Percentiles rank a stretch among this genome's conserved stretches.
Evolutionary conservation across 768 basidiomycete species (phyloP).

Genomic region (Leucosporidium creatinivorum): DNA sequence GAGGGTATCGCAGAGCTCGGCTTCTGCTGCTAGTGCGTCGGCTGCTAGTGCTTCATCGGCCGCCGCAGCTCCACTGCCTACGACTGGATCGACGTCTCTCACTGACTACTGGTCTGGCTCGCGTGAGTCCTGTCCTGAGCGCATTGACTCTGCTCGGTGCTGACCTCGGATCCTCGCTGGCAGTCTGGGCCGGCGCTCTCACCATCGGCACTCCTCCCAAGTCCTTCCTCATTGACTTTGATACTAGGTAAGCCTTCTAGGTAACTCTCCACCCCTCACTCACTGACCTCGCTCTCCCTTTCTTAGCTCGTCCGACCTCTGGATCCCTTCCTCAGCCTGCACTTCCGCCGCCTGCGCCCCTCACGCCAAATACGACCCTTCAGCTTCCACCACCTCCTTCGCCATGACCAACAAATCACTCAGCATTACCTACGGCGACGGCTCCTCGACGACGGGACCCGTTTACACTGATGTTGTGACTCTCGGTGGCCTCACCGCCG

Average conservation of each 20-base stretch:
- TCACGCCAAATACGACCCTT: slow-evolving; percentile 43
- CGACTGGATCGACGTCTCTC: no score
- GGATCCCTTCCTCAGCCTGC: slow-evolving; percentile 31
- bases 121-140: no score
- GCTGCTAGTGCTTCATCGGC: no score
- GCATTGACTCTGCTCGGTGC: no score
- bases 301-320: slow-evolving; percentile 32
- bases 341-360: slow-evolving; percentile 39
- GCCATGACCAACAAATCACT: slow-evolving; percentile 41
- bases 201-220: slow-evolving; percentile 16
- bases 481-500: slow-evolving; percentile 47
- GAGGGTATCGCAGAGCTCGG: no score
- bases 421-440: slow-evolving; percentile 50
- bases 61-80: no score
- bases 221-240: slow-evolving; percentile 23
- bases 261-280: neutral
- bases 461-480: slow-evolving; percentile 49
- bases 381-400: slow-evolving; percentile 41
- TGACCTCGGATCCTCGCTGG: neutral
- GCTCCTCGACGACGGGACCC: slow-evolving; percentile 47
- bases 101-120: no score
- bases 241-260: slow-evolving; percentile 16
- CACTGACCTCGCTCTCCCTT: no score
- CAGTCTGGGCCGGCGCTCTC: slow-evolving; percentile 18
- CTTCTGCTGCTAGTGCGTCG: no score